Percentiles rank a stretch among this genome's conserved stretches.
Conservation (phyloP, 2,329 filamentous ascomycete genomes). For the Magnaporthiopsis poae region DNA sequence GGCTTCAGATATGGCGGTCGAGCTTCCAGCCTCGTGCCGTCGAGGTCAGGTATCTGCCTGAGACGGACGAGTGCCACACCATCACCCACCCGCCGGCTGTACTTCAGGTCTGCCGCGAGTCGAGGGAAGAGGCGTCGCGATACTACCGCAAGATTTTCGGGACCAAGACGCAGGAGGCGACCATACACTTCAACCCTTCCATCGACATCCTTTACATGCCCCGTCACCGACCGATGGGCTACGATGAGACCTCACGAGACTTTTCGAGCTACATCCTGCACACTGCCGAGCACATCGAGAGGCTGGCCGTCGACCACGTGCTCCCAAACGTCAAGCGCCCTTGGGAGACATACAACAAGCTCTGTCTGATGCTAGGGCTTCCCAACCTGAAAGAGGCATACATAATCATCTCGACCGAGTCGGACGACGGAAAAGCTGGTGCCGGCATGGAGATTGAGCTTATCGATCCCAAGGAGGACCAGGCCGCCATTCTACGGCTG, state of each 20-base stretch:
- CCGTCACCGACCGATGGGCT: slow-evolving; percentile 28
- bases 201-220: slow-evolving; percentile 30
- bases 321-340: slow-evolving; percentile 32
- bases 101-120: slow-evolving; percentile 32
- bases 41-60: slow-evolving; percentile 28
- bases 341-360: slow-evolving; percentile 44
- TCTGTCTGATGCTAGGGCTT: slow-evolving; percentile 33
- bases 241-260: slow-evolving; percentile 31
- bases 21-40: slow-evolving; percentile 28
- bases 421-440: slow-evolving; percentile 13
- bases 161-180: slow-evolving; percentile 21
- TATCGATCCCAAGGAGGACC: slow-evolving; percentile 20
- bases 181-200: slow-evolving; percentile 29
- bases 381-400: slow-evolving; percentile 27
- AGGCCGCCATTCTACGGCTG: slow-evolving; percentile 12
- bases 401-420: slow-evolving; percentile 21
- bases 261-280: slow-evolving; percentile 28
- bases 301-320: slow-evolving; percentile 38
- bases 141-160: slow-evolving; percentile 28
- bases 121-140: slow-evolving; percentile 30
- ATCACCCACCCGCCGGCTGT: slow-evolving; percentile 28
- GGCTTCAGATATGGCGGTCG: slow-evolving; percentile 31
- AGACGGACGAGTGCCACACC: slow-evolving; percentile 27
- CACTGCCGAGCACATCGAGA: slow-evolving; percentile 24
- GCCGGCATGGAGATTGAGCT: slow-evolving; percentile 18